phyloP scores from a whole-genome alignment of 2,329 filamentous ascomycete species.

The Colletotrichum somersetense region DNA sequence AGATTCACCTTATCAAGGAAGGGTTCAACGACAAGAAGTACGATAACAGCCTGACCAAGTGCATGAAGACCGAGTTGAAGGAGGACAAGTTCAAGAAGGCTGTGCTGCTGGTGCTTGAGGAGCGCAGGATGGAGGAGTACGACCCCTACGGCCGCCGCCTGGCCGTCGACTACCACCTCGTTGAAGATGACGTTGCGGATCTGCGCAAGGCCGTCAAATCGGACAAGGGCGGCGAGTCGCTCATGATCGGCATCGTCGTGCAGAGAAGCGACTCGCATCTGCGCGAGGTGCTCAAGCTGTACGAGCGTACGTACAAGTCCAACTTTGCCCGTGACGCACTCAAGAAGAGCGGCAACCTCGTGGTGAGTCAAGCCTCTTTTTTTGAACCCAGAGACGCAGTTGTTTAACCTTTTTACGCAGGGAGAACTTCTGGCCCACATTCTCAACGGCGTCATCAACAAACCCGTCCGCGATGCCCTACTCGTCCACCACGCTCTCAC shows the following conservation, averaged over 20 bases:
- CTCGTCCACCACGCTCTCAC: conserved; percentile 91
- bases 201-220: conserved; percentile 76
- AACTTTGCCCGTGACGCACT: conserved; percentile 93
- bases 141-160: conserved; percentile 73
- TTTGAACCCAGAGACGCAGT: not conserved
- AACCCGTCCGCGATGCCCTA: conserved; percentile 90
- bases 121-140: conserved; percentile 83
- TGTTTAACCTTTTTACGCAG: conserved; percentile 59
- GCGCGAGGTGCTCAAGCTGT: conserved; percentile 80
- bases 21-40: conserved; percentile 95
- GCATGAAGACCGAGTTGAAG: conserved; percentile 93
- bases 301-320: conserved; percentile 77
- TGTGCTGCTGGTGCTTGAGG: conserved; percentile 85
- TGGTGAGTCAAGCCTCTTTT: conserved; percentile 71
- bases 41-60: conserved; percentile 80
- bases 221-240: conserved; percentile 85
- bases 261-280: conserved; percentile 85
- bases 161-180: conserved; percentile 68
- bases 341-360: conserved; percentile 89
- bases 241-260: conserved; percentile 89
- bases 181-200: conserved; percentile 79
- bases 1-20: conserved; percentile 88
- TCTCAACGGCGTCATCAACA: conserved; percentile 96
- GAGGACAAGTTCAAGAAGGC: conserved; percentile 97
- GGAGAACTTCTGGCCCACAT: conserved; percentile 95